phyloP scores from a whole-genome alignment of 176 grass and related monocot genomes.

The Rhynchospora breviuscula region DNA sequence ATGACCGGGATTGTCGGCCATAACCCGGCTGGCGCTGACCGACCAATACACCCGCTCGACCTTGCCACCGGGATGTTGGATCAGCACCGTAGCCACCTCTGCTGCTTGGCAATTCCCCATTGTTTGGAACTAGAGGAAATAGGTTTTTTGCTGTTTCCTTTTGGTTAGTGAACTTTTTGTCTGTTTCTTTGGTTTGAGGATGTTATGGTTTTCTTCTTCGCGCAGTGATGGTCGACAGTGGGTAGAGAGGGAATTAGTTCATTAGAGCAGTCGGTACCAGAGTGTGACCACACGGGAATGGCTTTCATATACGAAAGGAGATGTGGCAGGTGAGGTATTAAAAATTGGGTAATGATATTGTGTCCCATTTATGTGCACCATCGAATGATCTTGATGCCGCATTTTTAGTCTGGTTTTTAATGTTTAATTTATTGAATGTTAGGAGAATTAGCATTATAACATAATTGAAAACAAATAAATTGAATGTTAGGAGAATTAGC shows the following conservation, averaged over 20 bases:
- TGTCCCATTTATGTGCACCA: neutral
- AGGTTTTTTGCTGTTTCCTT: neutral
- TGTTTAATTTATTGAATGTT: neutral
- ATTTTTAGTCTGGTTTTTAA: neutral
- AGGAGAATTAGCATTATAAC: too few species aligned
- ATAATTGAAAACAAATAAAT: too few species aligned
- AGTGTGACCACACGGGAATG: neutral
- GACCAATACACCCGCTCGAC: slow-evolving; percentile 52
- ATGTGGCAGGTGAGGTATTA: neutral
- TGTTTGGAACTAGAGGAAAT: neutral
- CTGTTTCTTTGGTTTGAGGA: neutral
- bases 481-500: too few species aligned
- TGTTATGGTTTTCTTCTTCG: neutral
- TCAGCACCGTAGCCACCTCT: slow-evolving; percentile 53
- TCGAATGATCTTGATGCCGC: too few species aligned
- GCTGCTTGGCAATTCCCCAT: slow-evolving; percentile 92
- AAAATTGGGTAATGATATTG: neutral
- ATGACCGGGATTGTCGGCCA: slow-evolving; percentile 65
- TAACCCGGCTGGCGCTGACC: slow-evolving; percentile 45
- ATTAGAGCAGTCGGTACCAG: neutral
- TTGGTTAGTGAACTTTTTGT: neutral
- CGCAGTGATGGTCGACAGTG: neutral
- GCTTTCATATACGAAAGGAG: neutral
- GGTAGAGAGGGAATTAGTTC: neutral
- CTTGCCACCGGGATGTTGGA: slow-evolving; percentile 66